Percentiles rank a stretch among this genome's conserved stretches.
These are phyloP conservation scores for Globisporangium heterothallicum DNA, from an alignment of 352 stramenopile species.

Conservation along the genomic window DNA sequence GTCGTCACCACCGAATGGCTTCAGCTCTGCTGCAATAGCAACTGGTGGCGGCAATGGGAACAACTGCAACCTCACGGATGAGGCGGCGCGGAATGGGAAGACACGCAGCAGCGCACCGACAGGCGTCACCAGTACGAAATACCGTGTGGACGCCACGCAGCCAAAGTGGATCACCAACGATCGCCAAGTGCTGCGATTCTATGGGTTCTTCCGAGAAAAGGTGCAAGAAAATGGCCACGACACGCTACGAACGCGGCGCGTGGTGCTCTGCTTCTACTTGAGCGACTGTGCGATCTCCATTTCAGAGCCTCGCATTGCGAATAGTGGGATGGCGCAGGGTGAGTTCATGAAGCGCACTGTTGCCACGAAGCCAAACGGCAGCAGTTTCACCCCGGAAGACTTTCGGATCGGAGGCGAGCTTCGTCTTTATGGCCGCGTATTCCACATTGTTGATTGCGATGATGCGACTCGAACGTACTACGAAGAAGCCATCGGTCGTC, in stretches of 20 bases:
- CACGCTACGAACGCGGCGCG: conserved; percentile 34
- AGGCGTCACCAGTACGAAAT: conserved; percentile 26
- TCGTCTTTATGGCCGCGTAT: conserved; percentile 69
- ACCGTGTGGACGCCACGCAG: conserved; percentile 38
- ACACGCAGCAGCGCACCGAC: neutral
- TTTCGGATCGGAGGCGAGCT: conserved; percentile 77
- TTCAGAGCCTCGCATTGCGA: conserved; percentile 76
- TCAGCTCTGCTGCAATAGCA: neutral
- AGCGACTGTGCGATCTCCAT: conserved; percentile 83
- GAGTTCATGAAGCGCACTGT: conserved; percentile 81
- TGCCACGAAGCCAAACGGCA: conserved; percentile 28
- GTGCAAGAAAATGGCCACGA: conserved; percentile 29
- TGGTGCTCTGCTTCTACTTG: conserved; percentile 83
- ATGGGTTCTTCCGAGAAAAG: conserved; percentile 82
- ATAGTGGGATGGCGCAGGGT: conserved; percentile 87
- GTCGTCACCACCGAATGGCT: neutral
- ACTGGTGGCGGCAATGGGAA: neutral
- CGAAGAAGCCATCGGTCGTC: conserved; percentile 33
- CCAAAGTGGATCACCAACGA: conserved; percentile 68
- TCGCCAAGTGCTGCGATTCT: conserved; percentile 87
- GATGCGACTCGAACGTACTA: conserved; percentile 82
- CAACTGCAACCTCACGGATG: neutral
- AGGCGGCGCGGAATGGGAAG: neutral
- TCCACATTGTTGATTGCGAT: conserved; percentile 89
- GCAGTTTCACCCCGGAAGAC: conserved; percentile 53